phyloP scores from a whole-genome alignment of 345 rosid genomes.

The Salix caprea region DNA sequence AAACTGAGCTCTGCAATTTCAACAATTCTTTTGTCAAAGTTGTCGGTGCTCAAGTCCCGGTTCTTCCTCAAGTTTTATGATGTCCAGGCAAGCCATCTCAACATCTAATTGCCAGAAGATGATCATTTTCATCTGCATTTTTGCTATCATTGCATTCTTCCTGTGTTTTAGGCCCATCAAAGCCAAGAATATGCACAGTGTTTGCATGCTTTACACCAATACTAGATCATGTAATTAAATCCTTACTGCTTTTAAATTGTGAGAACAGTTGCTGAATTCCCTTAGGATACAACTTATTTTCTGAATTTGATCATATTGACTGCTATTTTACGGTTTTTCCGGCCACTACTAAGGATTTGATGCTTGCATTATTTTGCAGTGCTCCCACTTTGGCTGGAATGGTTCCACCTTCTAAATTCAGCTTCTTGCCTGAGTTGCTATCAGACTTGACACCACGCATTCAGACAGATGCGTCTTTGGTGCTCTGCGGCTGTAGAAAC shows the following conservation, averaged over 20 bases:
- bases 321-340: background rate
- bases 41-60: slow-evolving; percentile 75
- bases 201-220: slow-evolving; percentile 98
- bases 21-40: slow-evolving; percentile 63
- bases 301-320: background rate
- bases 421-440: background rate
- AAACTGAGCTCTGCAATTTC: slow-evolving; percentile 77
- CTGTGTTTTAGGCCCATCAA: slow-evolving; percentile 85
- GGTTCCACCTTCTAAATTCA: slow-evolving; percentile 69
- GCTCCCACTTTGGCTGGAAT: slow-evolving; percentile 92
- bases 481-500: slow-evolving; percentile 4
- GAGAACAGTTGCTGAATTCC: slow-evolving; percentile 12
- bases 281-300: slow-evolving; percentile 9
- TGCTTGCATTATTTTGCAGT: slow-evolving; percentile 43
- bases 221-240: slow-evolving; percentile 65
- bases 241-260: slow-evolving; percentile 24
- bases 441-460: slow-evolving; percentile 2
- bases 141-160: slow-evolving; percentile 59
- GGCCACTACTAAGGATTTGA: background rate
- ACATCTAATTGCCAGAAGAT: slow-evolving; percentile 15
- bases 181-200: slow-evolving; percentile 97
- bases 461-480: background rate
- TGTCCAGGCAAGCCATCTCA: slow-evolving; percentile 60
- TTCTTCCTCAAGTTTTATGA: slow-evolving; percentile 89
- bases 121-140: slow-evolving; percentile 20